Conservation (phyloP, 768 basidiomycete species). For the Macrolepiota albuminosa region DNA sequence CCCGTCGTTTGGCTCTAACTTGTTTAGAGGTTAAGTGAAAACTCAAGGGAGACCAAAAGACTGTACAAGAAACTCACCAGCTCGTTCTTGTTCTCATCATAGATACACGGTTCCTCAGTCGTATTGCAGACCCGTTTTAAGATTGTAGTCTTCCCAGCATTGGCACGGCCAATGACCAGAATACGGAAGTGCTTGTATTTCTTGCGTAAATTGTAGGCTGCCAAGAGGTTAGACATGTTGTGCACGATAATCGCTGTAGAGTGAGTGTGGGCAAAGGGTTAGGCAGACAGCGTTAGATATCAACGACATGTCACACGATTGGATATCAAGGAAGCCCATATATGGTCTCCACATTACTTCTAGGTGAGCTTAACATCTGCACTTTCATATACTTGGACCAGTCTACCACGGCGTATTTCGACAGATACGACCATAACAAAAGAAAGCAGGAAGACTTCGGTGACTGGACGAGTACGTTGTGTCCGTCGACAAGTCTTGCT, state of each 20-base stretch:
- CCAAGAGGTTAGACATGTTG: not conserved
- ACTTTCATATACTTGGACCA: too few relatives aligned
- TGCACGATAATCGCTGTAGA: not conserved
- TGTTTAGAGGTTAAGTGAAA: not conserved
- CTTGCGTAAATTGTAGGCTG: not conserved
- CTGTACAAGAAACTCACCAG: not conserved
- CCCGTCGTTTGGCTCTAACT: not conserved
- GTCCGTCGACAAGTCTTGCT: too few relatives aligned
- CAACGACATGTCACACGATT: not conserved
- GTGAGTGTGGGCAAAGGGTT: not conserved
- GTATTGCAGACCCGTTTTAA: not conserved
- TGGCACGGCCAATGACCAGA: slow-evolving; percentile 8
- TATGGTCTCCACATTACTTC: not conserved
- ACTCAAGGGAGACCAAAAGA: not conserved
- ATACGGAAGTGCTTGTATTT: slow-evolving; percentile 6
- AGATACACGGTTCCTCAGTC: not conserved
- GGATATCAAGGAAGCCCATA: not conserved
- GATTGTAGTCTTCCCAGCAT: slow-evolving; percentile 4
- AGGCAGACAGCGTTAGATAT: not conserved
- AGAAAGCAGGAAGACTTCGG: too few relatives aligned
- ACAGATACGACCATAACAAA: too few relatives aligned
- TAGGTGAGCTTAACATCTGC: too few relatives aligned
- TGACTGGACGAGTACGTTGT: too few relatives aligned
- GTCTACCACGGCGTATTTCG: too few relatives aligned
- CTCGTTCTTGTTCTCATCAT: not conserved